Percentiles rank a stretch among this genome's conserved stretches.
Conservation (phyloP, 352 stramenopile species). For the Phytophthora pisi region DNA sequence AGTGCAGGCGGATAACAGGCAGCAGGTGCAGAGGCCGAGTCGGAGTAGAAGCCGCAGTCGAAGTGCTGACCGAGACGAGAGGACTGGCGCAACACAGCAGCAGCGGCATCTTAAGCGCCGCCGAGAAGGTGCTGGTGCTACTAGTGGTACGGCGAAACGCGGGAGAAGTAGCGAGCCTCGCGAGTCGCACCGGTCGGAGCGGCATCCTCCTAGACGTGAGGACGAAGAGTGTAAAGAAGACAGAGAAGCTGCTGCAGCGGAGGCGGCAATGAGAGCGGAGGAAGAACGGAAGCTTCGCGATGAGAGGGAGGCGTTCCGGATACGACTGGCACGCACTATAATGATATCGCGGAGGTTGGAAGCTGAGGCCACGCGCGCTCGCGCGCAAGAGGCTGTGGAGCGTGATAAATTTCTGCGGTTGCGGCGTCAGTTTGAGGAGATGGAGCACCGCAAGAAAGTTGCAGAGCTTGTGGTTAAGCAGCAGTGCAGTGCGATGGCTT, state of each 20-base stretch:
- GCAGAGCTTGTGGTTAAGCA: slow-evolving; percentile 60
- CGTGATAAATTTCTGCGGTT: slow-evolving; percentile 56
- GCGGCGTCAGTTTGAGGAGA: slow-evolving; percentile 40
- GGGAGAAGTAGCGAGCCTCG: slow-evolving; percentile 14
- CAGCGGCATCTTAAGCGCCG: slow-evolving; percentile 26
- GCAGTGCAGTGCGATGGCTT: slow-evolving; percentile 64
- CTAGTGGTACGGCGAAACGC: slow-evolving; percentile 8
- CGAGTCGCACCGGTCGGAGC: not conserved
- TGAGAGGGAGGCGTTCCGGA: slow-evolving; percentile 63
- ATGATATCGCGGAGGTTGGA: slow-evolving; percentile 48
- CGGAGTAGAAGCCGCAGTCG: slow-evolving; percentile 8
- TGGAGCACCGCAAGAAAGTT: slow-evolving; percentile 67
- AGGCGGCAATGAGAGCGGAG: slow-evolving; percentile 15
- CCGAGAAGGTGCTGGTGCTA: slow-evolving; percentile 7
- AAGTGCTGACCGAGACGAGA: slow-evolving; percentile 31
- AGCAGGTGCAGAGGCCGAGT: not conserved
- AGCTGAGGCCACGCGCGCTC: slow-evolving; percentile 41
- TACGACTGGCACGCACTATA: slow-evolving; percentile 64
- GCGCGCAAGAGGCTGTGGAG: slow-evolving; percentile 42
- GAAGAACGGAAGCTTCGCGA: slow-evolving; percentile 33
- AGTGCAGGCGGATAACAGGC: slow-evolving; percentile 1
- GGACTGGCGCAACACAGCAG: slow-evolving; percentile 13
- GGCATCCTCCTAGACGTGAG: slow-evolving; percentile 6
- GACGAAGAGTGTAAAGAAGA: slow-evolving; percentile 28
- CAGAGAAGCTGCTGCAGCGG: slow-evolving; percentile 8